These are phyloP conservation scores for Platanus orientalis DNA, from an alignment of 164 flowering plant species.

Conservation along the genomic window DNA sequence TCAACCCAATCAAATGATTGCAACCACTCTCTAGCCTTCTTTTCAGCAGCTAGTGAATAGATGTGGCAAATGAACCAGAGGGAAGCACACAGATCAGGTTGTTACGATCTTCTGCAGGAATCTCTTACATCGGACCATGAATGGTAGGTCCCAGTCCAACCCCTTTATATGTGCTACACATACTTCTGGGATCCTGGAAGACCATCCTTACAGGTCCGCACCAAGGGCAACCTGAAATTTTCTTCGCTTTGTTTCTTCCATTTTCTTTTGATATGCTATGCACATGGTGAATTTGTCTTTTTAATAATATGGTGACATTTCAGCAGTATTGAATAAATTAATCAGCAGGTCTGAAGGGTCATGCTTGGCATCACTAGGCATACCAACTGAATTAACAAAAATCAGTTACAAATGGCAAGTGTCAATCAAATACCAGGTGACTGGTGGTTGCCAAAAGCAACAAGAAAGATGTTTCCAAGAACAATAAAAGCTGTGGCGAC, in stretches of 20 bases:
- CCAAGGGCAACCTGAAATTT: neutral
- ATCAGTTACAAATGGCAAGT: neutral
- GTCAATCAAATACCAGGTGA: slow-evolving; percentile 63
- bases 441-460: slow-evolving; percentile 97
- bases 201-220: neutral
- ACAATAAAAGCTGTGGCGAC: slow-evolving; percentile 91
- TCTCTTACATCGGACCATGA: neutral
- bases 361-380: neutral
- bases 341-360: neutral
- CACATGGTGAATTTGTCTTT: neutral
- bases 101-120: neutral
- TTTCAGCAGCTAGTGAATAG: too few species aligned
- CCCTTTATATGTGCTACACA: neutral
- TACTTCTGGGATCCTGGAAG: neutral
- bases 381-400: neutral
- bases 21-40: too few species aligned
- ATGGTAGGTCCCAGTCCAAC: neutral
- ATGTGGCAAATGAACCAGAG: too few species aligned
- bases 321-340: neutral
- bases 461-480: slow-evolving; percentile 89
- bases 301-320: neutral
- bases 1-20: too few species aligned
- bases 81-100: neutral
- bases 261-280: neutral
- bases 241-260: neutral